phyloP scores from a whole-genome alignment of 2,329 filamentous ascomycete species.

The Ilyonectria sp. region DNA sequence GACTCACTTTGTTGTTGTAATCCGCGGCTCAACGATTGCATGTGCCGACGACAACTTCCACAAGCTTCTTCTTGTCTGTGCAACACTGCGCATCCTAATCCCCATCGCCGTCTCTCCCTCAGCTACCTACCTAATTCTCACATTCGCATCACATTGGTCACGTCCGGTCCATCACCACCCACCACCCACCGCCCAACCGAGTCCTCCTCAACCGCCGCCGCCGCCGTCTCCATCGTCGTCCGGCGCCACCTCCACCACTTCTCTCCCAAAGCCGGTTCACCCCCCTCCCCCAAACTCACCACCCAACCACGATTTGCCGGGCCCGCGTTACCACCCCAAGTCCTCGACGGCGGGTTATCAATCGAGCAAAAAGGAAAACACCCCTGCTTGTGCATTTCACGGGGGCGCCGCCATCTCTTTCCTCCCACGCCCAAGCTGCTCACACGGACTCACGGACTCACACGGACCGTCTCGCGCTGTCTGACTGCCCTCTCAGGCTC shows the following conservation, averaged over 20 bases:
- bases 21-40: constrained; percentile 24
- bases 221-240: neutral
- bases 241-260: neutral
- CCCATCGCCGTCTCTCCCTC: neutral
- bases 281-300: neutral
- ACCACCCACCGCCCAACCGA: neutral
- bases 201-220: neutral
- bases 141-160: neutral
- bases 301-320: constrained; percentile 1
- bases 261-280: too few relatives aligned
- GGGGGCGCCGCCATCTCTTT: constrained; percentile 27
- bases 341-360: constrained; percentile 13
- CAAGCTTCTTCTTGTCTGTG: constrained; percentile 9
- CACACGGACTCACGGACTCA: constrained; percentile 6
- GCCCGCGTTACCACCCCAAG: neutral
- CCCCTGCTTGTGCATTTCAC: constrained; percentile 32
- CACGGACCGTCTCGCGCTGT: constrained; percentile 7
- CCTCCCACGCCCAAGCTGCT: constrained; percentile 14
- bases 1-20: neutral
- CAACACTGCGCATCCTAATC: constrained; percentile 15
- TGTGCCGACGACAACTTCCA: constrained; percentile 22
- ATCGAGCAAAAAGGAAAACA: constrained; percentile 22
- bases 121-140: constrained; percentile 8
- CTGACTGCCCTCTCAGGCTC: neutral
- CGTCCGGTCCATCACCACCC: neutral